phyloP scores from a whole-genome alignment of 2,329 filamentous ascomycete species.

The Paecilomyces dactylethromorphus region DNA sequence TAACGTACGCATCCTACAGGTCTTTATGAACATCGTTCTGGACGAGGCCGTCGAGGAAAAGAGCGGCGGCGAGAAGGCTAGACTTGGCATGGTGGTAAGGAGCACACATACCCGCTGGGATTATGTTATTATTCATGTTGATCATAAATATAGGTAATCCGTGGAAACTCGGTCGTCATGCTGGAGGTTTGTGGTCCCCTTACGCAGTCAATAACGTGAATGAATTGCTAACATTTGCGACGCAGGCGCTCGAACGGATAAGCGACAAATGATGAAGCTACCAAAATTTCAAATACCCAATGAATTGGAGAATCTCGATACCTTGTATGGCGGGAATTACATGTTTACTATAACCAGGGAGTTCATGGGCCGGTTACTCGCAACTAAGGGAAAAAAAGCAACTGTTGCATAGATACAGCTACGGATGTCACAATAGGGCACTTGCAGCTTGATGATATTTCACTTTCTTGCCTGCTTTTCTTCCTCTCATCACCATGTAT shows the following conservation, averaged over 20 bases:
- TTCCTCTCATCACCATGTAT: background rate
- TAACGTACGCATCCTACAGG: conserved; percentile 45
- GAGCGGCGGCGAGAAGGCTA: conserved; percentile 79
- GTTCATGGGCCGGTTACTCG: conserved; percentile 31
- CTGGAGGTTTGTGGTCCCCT: conserved; percentile 58
- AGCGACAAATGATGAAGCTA: conserved; percentile 30
- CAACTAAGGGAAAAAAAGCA: conserved; percentile 10
- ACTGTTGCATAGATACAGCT: background rate
- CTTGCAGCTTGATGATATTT: background rate
- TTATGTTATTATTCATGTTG: background rate
- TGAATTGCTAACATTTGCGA: background rate
- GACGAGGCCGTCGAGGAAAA: conserved; percentile 97
- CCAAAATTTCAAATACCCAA: background rate
- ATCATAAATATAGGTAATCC: conserved; percentile 63
- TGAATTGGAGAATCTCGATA: background rate
- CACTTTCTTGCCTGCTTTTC: background rate
- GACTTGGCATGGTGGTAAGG: conserved; percentile 86
- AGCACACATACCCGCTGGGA: background rate
- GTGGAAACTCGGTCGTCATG: conserved; percentile 98
- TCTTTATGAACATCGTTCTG: conserved; percentile 96
- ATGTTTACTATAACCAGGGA: conserved; percentile 25
- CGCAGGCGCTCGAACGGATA: conserved; percentile 36
- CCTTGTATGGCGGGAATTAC: conserved; percentile 6
- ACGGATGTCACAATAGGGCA: background rate
- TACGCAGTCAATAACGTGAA: background rate